Evolutionary conservation across 345 rosid species (phyloP).

Genomic region (Eucalyptus guilfoylei): DNA sequence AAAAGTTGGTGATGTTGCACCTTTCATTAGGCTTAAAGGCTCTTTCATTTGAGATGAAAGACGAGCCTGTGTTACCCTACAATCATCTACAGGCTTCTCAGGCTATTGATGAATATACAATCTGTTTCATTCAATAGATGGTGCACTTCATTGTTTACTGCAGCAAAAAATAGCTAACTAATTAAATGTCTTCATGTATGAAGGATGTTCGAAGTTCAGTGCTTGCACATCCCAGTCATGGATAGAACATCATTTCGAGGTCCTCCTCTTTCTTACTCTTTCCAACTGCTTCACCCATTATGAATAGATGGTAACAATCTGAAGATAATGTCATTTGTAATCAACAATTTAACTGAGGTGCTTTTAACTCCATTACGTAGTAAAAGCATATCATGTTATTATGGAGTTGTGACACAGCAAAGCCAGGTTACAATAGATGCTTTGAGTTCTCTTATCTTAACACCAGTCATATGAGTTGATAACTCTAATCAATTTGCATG

Average conservation of each 20-base stretch:
- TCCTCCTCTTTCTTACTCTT: neutral
- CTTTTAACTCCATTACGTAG: neutral
- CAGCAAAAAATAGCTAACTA: neutral
- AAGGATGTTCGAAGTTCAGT: constrained; percentile 64
- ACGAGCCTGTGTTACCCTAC: neutral
- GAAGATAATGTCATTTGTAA: neutral
- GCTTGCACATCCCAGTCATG: constrained; percentile 70
- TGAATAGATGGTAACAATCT: neutral
- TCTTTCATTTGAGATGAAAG: neutral
- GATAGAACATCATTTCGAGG: constrained; percentile 65
- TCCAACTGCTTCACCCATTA: neutral
- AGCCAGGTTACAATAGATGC: neutral
- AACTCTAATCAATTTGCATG: neutral
- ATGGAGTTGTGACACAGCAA: neutral
- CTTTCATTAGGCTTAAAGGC: neutral
- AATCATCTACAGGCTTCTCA: neutral
- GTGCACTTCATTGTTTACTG: neutral
- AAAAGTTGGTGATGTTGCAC: neutral
- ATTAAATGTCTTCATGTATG: neutral
- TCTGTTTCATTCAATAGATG: neutral
- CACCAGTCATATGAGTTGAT: neutral
- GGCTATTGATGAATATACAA: neutral
- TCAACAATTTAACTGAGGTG: neutral
- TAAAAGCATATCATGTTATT: neutral
- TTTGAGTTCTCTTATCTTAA: neutral